Percentiles rank a stretch among this genome's conserved stretches.
phyloP scores from a whole-genome alignment of 2,329 filamentous ascomycete genomes.

The Ceratocystis diversiconidia region DNA sequence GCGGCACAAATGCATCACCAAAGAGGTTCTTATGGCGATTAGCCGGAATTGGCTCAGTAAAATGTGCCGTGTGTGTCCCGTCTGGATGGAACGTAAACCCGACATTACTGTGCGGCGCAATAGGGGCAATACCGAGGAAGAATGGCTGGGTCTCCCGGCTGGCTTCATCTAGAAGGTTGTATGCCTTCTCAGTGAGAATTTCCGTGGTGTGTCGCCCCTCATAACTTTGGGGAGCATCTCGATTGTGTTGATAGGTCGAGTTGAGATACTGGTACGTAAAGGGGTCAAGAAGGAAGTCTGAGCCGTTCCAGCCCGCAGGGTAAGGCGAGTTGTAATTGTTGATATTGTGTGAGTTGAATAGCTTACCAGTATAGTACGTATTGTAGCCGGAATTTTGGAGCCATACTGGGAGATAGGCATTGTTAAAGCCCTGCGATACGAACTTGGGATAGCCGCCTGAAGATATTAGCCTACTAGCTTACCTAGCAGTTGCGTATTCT shows the following conservation, averaged over 20 bases:
- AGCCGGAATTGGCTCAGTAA: conserved; percentile 29
- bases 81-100: conserved; percentile 21
- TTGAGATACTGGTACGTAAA: conserved; percentile 57
- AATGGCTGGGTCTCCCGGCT: conserved; percentile 34
- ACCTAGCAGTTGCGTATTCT: conserved; percentile 18
- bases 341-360: conserved; percentile 37
- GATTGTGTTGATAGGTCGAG: conserved; percentile 47
- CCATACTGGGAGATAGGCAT: conserved; percentile 37
- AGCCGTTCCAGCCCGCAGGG: conserved; percentile 42
- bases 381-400: conserved; percentile 37
- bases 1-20: conserved; percentile 41
- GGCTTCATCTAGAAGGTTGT: conserved; percentile 39
- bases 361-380: conserved; percentile 42
- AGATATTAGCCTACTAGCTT: background rate
- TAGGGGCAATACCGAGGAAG: conserved; percentile 42
- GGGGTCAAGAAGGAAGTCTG: conserved; percentile 46
- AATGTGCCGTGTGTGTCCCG: conserved; percentile 17
- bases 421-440: conserved; percentile 35
- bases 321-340: conserved; percentile 38
- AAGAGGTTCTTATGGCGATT: conserved; percentile 48
- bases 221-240: conserved; percentile 37
- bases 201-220: conserved; percentile 40
- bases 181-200: conserved; percentile 35
- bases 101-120: conserved; percentile 25
- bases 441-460: conserved; percentile 35